Conservation (phyloP, 163 green algal species). For the Chlorella variabilis region DNA sequence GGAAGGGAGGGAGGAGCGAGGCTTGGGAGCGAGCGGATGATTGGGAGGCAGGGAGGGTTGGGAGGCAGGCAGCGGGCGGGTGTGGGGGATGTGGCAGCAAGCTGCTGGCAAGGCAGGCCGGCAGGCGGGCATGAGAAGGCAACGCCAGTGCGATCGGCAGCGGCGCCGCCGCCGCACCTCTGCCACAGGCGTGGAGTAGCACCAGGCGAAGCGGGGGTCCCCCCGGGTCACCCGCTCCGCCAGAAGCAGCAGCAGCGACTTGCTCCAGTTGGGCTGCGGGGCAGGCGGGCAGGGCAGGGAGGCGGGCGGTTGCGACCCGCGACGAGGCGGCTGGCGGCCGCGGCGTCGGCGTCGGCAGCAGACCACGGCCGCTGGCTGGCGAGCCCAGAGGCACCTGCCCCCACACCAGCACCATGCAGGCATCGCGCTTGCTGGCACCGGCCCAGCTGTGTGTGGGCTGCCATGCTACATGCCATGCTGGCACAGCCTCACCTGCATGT, state of each 20-base stretch:
- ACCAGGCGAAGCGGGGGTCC: slow-evolving; percentile 51
- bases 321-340: neutral
- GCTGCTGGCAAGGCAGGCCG: neutral
- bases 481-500: slow-evolving; percentile 24
- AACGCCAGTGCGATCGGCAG: neutral
- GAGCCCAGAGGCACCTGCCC: too few species aligned
- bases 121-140: neutral
- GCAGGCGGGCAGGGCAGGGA: neutral
- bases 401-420: too few species aligned
- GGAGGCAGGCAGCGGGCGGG: too few species aligned
- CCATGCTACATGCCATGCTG: too few species aligned
- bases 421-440: too few species aligned
- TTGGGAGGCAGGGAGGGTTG: too few species aligned
- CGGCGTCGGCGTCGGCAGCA: neutral
- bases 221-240: slow-evolving; percentile 36
- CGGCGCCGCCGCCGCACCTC: neutral
- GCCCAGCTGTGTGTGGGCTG: too few species aligned
- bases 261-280: slow-evolving; percentile 37
- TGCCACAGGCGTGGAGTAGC: slow-evolving; percentile 45
- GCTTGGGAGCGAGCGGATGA: too few species aligned
- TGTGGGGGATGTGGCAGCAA: too few species aligned
- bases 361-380: too few species aligned
- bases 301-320: too few species aligned
- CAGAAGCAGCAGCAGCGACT: slow-evolving; percentile 35
- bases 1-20: neutral